Percentiles rank a stretch among this genome's conserved stretches.
These are phyloP conservation scores for Chaetomidium leptoderma DNA, from an alignment of 495 filamentous ascomycete genomes.

Conservation along the genomic window DNA sequence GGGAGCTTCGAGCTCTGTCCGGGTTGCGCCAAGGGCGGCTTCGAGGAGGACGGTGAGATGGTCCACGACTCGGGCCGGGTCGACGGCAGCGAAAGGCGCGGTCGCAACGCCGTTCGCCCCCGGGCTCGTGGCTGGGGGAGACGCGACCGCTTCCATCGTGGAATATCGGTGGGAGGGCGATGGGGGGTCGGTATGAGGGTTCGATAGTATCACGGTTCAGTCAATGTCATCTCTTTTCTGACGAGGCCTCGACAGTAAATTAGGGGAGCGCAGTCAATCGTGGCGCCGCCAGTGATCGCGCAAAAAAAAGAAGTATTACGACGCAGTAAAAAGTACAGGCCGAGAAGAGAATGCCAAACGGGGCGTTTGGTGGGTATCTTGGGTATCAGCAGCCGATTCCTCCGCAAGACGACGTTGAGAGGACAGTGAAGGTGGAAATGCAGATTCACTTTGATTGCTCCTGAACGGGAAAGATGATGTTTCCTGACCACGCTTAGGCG, in stretches of 20 bases:
- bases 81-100: conserved; percentile 44
- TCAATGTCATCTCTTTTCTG: conserved; percentile 9
- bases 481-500: conserved; percentile 2
- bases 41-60: conserved; percentile 74
- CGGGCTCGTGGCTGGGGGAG: conserved; percentile 39
- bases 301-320: conserved; percentile 10
- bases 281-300: conserved; percentile 4
- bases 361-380: conserved; percentile 3
- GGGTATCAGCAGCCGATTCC: conserved; percentile 5
- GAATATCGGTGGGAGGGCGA: neutral
- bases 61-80: conserved; percentile 60
- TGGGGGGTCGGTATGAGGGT: neutral
- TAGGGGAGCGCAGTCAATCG: neutral
- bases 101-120: conserved; percentile 42
- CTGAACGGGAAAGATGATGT: conserved; percentile 2
- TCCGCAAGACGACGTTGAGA: conserved; percentile 6
- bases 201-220: conserved; percentile 15
- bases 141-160: conserved; percentile 47
- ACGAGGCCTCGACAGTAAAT: neutral
- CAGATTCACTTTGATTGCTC: neutral
- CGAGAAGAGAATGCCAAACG: conserved; percentile 1
- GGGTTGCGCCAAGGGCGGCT: conserved; percentile 79
- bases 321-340: conserved; percentile 5
- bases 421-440: neutral
- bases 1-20: conserved; percentile 68